phyloP scores from a whole-genome alignment of 345 rosid species.

The Psidium friedrichsthalianum region DNA sequence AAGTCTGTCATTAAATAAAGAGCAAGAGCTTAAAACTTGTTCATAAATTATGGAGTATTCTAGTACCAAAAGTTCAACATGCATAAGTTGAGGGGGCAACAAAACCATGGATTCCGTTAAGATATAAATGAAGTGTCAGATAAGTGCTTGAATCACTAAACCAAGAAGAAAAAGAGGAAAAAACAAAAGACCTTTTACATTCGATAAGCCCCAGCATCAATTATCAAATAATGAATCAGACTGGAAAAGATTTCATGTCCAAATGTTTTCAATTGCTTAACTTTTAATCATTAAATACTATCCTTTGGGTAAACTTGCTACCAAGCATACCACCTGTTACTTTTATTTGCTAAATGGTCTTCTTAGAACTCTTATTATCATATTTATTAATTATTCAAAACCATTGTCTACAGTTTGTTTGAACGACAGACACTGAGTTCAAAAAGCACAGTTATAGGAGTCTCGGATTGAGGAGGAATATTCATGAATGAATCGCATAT shows the following conservation, averaged over 20 bases:
- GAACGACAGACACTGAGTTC: not conserved
- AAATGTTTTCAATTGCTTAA: not conserved
- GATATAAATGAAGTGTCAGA: not conserved
- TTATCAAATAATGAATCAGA: not conserved
- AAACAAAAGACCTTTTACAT: not conserved
- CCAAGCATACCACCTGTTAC: not conserved
- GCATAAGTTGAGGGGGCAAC: not conserved
- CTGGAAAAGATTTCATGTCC: not conserved
- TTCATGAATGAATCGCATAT: not conserved
- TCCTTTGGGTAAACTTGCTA: not conserved
- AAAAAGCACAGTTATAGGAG: not conserved
- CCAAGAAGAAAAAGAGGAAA: not conserved
- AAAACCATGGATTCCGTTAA: not conserved
- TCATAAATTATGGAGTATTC: not conserved
- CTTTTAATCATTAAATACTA: not conserved
- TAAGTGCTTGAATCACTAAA: not conserved
- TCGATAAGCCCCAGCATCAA: not conserved
- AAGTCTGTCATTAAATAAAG: constrained; percentile 37
- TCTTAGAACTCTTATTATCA: not conserved
- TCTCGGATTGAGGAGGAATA: not conserved
- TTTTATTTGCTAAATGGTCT: not conserved
- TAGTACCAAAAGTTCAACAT: not conserved
- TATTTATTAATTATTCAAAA: not conserved
- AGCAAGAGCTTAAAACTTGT: not conserved
- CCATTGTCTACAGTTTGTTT: not conserved